These are phyloP conservation scores for Acrocalymma vagum DNA, from an alignment of 2,329 filamentous ascomycete genomes.

Conservation along the genomic window DNA sequence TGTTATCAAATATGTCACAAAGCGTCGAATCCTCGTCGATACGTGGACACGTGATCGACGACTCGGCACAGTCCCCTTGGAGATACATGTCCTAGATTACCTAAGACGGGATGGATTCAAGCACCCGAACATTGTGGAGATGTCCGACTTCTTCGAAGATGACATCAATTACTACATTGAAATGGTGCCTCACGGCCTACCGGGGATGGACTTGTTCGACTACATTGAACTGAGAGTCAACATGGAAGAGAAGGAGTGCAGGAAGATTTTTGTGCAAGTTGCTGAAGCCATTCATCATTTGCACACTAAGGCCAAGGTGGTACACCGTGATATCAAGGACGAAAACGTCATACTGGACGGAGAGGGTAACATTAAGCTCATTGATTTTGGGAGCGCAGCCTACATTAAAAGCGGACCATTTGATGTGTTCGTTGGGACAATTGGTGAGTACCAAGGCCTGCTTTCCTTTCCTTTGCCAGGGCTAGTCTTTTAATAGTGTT, in stretches of 20 bases:
- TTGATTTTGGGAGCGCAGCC: constrained; percentile 96
- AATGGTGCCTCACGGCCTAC: constrained; percentile 93
- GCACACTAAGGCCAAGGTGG: constrained; percentile 88
- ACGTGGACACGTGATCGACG: constrained; percentile 96
- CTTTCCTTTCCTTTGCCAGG: background rate
- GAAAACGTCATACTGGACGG: constrained; percentile 97
- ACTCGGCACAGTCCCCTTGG: constrained; percentile 91
- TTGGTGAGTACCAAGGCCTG: constrained; percentile 69
- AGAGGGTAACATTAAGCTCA: constrained; percentile 94
- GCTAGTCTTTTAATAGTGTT: background rate
- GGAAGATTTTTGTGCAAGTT: constrained; percentile 95
- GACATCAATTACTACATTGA: constrained; percentile 98
- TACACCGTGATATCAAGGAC: constrained; percentile 98
- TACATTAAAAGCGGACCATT: constrained; percentile 99
- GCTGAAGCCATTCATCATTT: constrained; percentile 89
- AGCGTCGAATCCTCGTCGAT: constrained; percentile 94
- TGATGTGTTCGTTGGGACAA: constrained; percentile 98
- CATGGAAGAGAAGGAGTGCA: constrained; percentile 94
- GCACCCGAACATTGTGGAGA: constrained; percentile 73
- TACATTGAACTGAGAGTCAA: constrained; percentile 96
- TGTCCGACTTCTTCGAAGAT: constrained; percentile 77
- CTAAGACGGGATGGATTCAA: constrained; percentile 75
- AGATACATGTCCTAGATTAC: constrained; percentile 97
- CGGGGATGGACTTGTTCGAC: constrained; percentile 98
- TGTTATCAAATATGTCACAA: constrained; percentile 97